Evolutionary conservation across 2,329 filamentous ascomycete genomes (phyloP).

Genomic region (Sporothrix luriei): DNA sequence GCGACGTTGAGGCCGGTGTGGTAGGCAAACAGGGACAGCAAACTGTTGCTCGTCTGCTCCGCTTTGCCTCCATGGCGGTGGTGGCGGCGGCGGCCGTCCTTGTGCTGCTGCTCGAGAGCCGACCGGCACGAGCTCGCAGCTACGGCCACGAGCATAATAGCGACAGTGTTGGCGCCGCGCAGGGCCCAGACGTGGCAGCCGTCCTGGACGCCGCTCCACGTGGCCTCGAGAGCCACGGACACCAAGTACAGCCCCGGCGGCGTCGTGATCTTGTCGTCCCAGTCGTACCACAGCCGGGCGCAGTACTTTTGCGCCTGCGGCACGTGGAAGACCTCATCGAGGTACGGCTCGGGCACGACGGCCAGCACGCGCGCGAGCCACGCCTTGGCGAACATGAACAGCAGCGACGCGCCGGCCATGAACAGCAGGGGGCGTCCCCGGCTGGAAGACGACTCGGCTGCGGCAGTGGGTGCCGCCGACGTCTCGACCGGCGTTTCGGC

Average conservation of each 20-base stretch:
- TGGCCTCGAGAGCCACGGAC: constrained; percentile 29
- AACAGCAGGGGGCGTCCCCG: constrained; percentile 31
- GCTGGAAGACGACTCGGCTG: not conserved
- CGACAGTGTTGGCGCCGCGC: constrained; percentile 53
- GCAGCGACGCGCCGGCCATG: constrained; percentile 30
- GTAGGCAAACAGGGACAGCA: constrained; percentile 50
- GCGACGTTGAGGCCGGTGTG: constrained; percentile 77
- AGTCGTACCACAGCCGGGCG: constrained; percentile 68
- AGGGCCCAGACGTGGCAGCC: constrained; percentile 45
- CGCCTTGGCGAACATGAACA: constrained; percentile 41
- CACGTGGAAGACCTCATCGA: constrained; percentile 84
- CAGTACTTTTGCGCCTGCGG: constrained; percentile 91
- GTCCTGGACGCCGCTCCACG: constrained; percentile 31
- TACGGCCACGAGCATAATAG: constrained; percentile 49
- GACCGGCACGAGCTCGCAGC: constrained; percentile 57
- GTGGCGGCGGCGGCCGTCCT: not conserved
- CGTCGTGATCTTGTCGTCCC: constrained; percentile 98
- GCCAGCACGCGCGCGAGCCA: constrained; percentile 49
- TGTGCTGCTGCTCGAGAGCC: constrained; percentile 49
- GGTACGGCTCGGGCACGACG: constrained; percentile 56
- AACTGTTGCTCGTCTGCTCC: constrained; percentile 40
- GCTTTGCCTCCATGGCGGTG: not conserved
- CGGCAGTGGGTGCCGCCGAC: not conserved
- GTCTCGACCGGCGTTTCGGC: not conserved
- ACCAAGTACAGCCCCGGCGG: constrained; percentile 71